Base-by-base conservation (phyloP, 495 filamentous ascomycete genomes). In the Penicillium macrosclerotiorum region DNA sequence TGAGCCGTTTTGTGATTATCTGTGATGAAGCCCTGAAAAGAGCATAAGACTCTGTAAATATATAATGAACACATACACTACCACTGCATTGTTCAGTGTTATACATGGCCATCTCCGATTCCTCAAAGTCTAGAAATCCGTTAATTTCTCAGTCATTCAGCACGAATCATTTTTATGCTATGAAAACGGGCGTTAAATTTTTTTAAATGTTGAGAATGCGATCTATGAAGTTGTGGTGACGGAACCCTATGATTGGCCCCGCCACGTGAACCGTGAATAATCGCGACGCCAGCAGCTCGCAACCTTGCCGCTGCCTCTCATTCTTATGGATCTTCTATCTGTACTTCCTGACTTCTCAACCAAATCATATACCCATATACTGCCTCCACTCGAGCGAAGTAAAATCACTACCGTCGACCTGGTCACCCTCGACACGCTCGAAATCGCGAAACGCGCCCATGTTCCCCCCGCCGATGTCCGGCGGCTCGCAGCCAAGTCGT, bases 361-460 rank as follows among this genome's bases (percentile, higher is more conserved):
- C 45, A 77, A 79, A 56, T 63, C 72, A 16, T 89, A 82, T 63
- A 73, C 82, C 4, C 81, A 85, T 57, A 84, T 96, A 13, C 70
- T 96, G 18, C 84, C 89, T 1, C 83, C 83, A 1, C 74, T 96
- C 26, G 91, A 96, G 64, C 80, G 80, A 59, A 74, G 80, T 59
- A 64, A 72, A 22, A 72, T 96, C 59, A 89, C 85, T 5, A 88
- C 83, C 18, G 83, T 82, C 50, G 93, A 98, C 60, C 82, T 98
- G 26, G 75, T 98, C 55, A 88, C 87, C 1, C 82, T 94, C 52
- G 86, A 95, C 64, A 75, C 81, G 6, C 73, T 86, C 40, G 89
- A 95, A 55, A 79, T 98, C 57, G 88, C 89, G 37, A 92, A 86
- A 67, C 83, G 89, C 59, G 90, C 89, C 22, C 85, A 88, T 51